Evolutionary conservation across 371 early-diverging fungal species (phyloP).

Genomic region (Mucor indicus): DNA sequence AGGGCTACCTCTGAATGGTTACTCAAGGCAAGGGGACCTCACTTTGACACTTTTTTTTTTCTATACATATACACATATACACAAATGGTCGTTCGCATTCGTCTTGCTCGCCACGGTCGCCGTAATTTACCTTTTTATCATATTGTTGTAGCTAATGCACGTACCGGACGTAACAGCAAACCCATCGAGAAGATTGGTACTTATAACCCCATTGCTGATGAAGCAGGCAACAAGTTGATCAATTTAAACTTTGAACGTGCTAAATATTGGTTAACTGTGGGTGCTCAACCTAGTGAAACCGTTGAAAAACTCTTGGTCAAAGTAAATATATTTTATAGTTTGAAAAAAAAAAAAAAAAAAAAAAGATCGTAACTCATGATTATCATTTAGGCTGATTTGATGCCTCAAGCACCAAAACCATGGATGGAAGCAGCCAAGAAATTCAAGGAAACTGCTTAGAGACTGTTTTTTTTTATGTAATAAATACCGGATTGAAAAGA

Average conservation of each 20-base stretch:
- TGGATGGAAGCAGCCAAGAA: slow-evolving; percentile 51
- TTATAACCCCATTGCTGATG: slow-evolving; percentile 85
- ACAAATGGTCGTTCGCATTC: slow-evolving; percentile 72
- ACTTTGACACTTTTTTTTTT: no score
- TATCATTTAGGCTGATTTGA: slow-evolving; percentile 50
- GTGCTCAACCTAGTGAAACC: slow-evolving; percentile 89
- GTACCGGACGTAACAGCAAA: slow-evolving; percentile 82
- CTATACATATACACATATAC: no score
- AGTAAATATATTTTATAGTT: slow-evolving; percentile 42
- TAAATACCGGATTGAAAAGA: slow-evolving; percentile 4
- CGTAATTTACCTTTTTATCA: slow-evolving; percentile 91
- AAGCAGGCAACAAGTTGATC: slow-evolving; percentile 76
- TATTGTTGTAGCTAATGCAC: slow-evolving; percentile 87
- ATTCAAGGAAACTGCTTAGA: slow-evolving; percentile 10
- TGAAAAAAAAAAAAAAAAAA: not conserved
- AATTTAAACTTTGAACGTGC: slow-evolving; percentile 85
- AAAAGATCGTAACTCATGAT: not conserved
- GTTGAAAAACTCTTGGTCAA: slow-evolving; percentile 88
- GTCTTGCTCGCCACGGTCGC: slow-evolving; percentile 87
- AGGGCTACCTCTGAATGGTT: no score
- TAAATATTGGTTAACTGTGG: slow-evolving; percentile 95
- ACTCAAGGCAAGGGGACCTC: no score
- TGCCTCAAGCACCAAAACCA: slow-evolving; percentile 58
- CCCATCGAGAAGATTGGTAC: slow-evolving; percentile 91
- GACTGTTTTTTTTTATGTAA: no score